A percentile compares a stretch with the other conserved stretches of the same genome.
Evolutionary conservation across 2,329 filamentous ascomycete genomes (phyloP).

Genomic region (Blastomyces percursus): DNA sequence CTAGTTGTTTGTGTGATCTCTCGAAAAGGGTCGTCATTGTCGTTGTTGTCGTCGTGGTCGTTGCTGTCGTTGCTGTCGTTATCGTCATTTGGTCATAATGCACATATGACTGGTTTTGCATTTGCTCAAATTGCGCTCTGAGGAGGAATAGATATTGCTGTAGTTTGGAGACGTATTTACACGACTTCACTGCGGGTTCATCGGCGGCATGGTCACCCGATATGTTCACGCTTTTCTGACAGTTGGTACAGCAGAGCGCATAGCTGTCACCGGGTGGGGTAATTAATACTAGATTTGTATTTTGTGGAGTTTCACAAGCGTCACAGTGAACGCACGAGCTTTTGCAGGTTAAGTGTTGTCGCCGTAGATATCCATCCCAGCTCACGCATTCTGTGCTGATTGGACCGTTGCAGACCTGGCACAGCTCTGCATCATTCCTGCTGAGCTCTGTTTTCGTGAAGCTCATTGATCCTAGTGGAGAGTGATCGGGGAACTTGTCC

Average conservation of each 20-base stretch:
- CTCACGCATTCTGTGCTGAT: background rate
- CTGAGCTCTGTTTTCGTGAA: background rate
- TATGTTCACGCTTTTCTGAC: background rate
- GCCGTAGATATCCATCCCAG: background rate
- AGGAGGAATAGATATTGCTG: conserved; percentile 1
- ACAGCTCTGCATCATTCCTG: background rate
- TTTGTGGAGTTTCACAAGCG: background rate
- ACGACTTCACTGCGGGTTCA: background rate
- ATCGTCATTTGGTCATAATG: background rate
- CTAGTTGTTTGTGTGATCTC: background rate
- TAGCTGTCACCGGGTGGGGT: background rate
- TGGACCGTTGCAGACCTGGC: background rate
- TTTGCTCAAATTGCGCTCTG: background rate
- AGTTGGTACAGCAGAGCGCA: background rate
- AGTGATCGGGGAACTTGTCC: background rate
- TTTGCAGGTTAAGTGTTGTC: background rate
- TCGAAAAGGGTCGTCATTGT: background rate
- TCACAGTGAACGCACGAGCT: background rate
- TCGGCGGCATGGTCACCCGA: background rate
- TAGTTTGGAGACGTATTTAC: background rate
- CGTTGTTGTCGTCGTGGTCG: background rate
- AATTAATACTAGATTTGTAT: background rate
- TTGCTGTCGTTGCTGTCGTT: background rate
- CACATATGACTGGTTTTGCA: background rate
- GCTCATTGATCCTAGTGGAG: background rate